Evolutionary conservation across 495 filamentous ascomycete species (phyloP).

Genomic region (Tuber umbilicatum): DNA sequence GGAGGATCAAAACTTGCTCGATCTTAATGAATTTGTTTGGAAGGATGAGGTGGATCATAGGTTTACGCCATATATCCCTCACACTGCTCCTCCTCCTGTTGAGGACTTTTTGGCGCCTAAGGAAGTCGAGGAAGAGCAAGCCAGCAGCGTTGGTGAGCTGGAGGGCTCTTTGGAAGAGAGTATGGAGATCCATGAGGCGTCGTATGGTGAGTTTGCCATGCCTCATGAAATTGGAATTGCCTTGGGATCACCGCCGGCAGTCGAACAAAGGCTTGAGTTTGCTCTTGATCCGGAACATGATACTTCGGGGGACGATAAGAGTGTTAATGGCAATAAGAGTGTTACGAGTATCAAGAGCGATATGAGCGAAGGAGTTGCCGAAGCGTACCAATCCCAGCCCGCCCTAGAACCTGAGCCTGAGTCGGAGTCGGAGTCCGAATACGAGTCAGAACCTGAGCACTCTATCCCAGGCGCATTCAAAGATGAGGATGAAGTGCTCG

Average conservation of each 20-base stretch:
- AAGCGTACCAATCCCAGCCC: not conserved
- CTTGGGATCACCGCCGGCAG: not conserved
- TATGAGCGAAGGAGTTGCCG: not conserved
- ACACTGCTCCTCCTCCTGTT: not conserved
- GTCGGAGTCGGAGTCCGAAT: not conserved
- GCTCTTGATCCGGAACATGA: not conserved
- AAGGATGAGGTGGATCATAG: constrained; percentile 1
- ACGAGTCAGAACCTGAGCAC: not conserved
- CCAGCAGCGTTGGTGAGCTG: not conserved
- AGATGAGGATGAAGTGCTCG: constrained; percentile 9
- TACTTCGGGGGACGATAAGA: not conserved
- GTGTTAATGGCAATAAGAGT: not conserved
- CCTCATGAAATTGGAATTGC: constrained; percentile 1
- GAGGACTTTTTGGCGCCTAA: not conserved
- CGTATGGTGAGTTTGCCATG: not conserved
- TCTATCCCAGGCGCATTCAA: not conserved
- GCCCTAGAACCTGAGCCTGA: not conserved
- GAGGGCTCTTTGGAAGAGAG: not conserved
- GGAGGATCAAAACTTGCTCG: constrained; percentile 4
- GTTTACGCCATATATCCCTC: not conserved
- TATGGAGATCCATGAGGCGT: not conserved
- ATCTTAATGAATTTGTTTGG: not conserved
- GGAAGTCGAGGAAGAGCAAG: constrained; percentile 1
- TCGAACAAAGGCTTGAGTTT: constrained; percentile 3
- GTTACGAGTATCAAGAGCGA: not conserved